These are phyloP conservation scores for Fraxinus nigra DNA, from an alignment of 305 asterid species.

Conservation along the genomic window DNA sequence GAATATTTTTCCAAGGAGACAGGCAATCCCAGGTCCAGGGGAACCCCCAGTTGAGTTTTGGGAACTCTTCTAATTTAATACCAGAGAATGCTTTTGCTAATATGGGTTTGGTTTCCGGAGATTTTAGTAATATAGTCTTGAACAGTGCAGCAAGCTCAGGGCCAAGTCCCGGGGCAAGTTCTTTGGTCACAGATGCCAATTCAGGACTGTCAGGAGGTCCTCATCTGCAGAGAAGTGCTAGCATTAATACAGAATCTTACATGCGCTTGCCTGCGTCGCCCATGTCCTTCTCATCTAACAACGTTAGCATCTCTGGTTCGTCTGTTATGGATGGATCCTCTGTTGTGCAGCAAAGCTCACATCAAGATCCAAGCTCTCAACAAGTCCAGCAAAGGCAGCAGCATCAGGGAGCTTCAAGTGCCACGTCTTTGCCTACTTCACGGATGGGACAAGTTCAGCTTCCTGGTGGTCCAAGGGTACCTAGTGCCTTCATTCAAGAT, in stretches of 20 bases:
- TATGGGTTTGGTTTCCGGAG: constrained; percentile 60
- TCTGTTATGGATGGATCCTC: constrained; percentile 77
- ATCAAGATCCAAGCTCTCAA: constrained; percentile 65
- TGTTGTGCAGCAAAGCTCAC: constrained; percentile 60
- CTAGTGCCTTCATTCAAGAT: constrained; percentile 67
- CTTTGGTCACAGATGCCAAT: constrained; percentile 92
- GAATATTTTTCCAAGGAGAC: constrained; percentile 80
- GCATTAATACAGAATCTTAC: constrained; percentile 79
- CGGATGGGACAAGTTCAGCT: constrained; percentile 70
- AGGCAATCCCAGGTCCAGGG: constrained; percentile 60
- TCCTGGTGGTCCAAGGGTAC: constrained; percentile 51
- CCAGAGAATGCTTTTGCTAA: constrained; percentile 52
- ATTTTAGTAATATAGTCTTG: constrained; percentile 53
- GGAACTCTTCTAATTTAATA: constrained; percentile 55
- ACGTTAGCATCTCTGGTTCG: constrained; percentile 76
- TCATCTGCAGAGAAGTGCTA: constrained; percentile 83
- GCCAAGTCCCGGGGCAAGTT: constrained; percentile 92
- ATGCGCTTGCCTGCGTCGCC: constrained; percentile 92
- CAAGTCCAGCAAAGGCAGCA: constrained; percentile 53
- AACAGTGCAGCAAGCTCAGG: constrained; percentile 73
- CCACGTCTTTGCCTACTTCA: constrained; percentile 67
- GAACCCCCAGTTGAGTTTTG: constrained; percentile 61
- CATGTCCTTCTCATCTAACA: constrained; percentile 85
- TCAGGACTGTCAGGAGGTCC: constrained; percentile 91
- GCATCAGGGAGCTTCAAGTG: constrained; percentile 75